phyloP scores from a whole-genome alignment of 1,284 basidiomycete genomes.

The Thelephora terrestris region DNA sequence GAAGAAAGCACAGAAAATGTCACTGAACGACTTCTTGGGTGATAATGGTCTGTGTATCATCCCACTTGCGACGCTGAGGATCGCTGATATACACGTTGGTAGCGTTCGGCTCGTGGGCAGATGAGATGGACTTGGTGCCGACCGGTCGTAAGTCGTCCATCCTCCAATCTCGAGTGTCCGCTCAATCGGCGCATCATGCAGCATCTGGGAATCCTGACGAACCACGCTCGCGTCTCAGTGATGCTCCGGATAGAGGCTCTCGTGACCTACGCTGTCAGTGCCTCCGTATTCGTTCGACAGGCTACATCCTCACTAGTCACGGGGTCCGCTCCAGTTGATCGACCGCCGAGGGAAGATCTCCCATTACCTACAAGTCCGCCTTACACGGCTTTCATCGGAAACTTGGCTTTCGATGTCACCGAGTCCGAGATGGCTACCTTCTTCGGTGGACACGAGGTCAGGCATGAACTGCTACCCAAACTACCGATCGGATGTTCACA shows the following conservation, averaged over 20 bases:
- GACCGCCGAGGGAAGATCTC: conserved; percentile 77
- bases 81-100: conserved; percentile 10
- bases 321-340: conserved; percentile 42
- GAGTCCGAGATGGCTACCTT: conserved; percentile 79
- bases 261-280: conserved; percentile 56
- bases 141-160: conserved; percentile 66
- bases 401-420: conserved; percentile 87
- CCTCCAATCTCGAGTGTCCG: conserved; percentile 11
- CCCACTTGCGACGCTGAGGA: conserved; percentile 6
- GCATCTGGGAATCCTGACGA: conserved; percentile 56
- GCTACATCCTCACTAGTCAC: conserved; percentile 8
- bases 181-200: conserved; percentile 19
- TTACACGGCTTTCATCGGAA: conserved; percentile 94
- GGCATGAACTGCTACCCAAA: conserved; percentile 13
- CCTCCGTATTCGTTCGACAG: conserved; percentile 1
- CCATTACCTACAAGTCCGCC: conserved; percentile 93
- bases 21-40: conserved; percentile 82
- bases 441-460: conserved; percentile 58
- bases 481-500: neutral
- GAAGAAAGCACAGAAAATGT: conserved; percentile 88
- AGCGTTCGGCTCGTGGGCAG: conserved; percentile 92
- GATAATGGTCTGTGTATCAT: conserved; percentile 51
- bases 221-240: conserved; percentile 36
- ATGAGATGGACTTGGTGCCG: conserved; percentile 87
- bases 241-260: conserved; percentile 36